A percentile compares a stretch with the other conserved stretches of the same genome.
These are phyloP conservation scores for Pleurostoma richardsiae DNA, from an alignment of 2,329 filamentous ascomycete genomes.

Conservation along the genomic window DNA sequence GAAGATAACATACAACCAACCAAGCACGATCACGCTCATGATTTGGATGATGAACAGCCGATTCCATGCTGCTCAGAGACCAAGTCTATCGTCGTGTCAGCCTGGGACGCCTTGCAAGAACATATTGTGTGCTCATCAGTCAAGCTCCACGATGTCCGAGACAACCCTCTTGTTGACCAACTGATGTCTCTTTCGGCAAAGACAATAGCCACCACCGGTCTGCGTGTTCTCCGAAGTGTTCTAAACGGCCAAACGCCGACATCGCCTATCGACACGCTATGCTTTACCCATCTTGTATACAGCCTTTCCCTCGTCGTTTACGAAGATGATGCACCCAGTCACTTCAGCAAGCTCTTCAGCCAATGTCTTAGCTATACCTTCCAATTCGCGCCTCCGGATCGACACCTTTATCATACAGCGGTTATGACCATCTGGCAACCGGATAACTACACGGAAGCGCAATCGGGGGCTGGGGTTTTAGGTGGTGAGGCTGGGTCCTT, in stretches of 20 bases:
- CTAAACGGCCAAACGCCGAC: constrained; percentile 29
- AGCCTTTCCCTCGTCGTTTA: constrained; percentile 42
- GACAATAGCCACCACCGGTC: constrained; percentile 33
- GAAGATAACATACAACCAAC: constrained; percentile 11
- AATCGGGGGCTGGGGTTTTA: constrained; percentile 18
- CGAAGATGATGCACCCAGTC: constrained; percentile 29
- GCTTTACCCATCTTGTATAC: constrained; percentile 47
- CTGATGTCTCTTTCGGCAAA: constrained; percentile 32
- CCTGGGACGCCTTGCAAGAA: constrained; percentile 38
- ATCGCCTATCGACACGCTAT: constrained; percentile 39
- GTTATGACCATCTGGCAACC: constrained; percentile 46
- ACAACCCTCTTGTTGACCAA: constrained; percentile 35
- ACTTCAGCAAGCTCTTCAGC: constrained; percentile 34
- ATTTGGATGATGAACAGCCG: constrained; percentile 13
- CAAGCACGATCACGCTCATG: constrained; percentile 3
- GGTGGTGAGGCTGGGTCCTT: constrained; percentile 8
- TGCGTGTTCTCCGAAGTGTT: constrained; percentile 33
- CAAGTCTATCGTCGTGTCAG: constrained; percentile 33
- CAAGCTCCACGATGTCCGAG: constrained; percentile 32
- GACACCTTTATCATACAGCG: constrained; percentile 34
- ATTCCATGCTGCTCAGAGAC: constrained; percentile 20
- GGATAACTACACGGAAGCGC: constrained; percentile 19
- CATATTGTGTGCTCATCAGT: constrained; percentile 38
- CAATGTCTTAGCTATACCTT: constrained; percentile 40
- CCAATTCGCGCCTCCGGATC: constrained; percentile 30